A percentile compares a stretch with the other conserved stretches of the same genome.
phyloP scores from a whole-genome alignment of 768 basidiomycete genomes.

The Hericium erinaceus region DNA sequence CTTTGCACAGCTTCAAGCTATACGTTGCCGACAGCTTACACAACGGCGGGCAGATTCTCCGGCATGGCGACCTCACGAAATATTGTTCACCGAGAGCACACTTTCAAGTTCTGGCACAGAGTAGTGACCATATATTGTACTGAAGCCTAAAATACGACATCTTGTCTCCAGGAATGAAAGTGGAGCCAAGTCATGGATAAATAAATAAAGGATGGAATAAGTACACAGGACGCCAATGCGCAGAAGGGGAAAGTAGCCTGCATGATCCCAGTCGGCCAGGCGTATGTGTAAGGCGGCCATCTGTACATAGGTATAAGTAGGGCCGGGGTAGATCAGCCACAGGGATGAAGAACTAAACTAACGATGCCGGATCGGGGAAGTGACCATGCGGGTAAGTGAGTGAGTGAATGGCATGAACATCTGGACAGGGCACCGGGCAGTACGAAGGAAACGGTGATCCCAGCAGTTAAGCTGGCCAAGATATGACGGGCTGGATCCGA shows the following conservation, averaged over 20 bases:
- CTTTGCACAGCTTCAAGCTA: too few relatives aligned
- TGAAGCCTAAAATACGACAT: too few relatives aligned
- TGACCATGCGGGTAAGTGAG: constrained; percentile 1
- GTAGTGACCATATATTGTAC: too few relatives aligned
- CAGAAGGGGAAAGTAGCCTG: constrained; percentile 3
- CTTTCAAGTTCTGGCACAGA: too few relatives aligned
- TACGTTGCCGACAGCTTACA: too few relatives aligned
- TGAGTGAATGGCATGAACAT: constrained; percentile 1
- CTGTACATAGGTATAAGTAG: too few relatives aligned
- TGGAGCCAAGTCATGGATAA: neutral
- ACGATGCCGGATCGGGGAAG: constrained; percentile 1
- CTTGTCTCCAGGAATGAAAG: neutral
- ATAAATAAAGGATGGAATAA: constrained; percentile 7
- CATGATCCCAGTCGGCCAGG: neutral
- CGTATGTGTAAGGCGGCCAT: too few relatives aligned
- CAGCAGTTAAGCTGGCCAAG: too few relatives aligned
- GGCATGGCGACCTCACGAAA: too few relatives aligned
- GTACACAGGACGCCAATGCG: constrained; percentile 4
- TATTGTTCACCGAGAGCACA: too few relatives aligned
- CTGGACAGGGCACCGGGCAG: neutral
- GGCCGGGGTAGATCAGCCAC: constrained; percentile 4
- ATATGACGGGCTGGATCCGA: neutral
- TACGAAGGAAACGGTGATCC: neutral
- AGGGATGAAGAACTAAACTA: neutral
- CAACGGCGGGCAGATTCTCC: too few relatives aligned